phyloP scores from a whole-genome alignment of 1,139 yeast genomes.

The Geotrichum bryndzae region DNA sequence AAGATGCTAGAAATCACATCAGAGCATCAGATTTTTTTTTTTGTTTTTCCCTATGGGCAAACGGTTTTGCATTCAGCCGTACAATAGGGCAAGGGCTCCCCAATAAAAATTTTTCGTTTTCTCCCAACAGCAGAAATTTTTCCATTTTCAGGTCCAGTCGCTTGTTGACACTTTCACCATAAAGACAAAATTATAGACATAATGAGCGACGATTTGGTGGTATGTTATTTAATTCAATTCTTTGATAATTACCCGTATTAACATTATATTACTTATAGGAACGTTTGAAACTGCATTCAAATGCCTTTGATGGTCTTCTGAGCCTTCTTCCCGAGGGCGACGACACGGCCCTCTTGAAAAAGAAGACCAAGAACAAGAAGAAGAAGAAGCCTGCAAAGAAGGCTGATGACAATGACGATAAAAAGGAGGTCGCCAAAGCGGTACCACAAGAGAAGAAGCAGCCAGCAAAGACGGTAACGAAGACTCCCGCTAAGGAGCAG shows the following conservation, averaged over 20 bases:
- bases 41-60: neutral
- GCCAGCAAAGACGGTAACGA: conserved; percentile 15
- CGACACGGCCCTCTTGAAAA: conserved; percentile 81
- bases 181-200: neutral
- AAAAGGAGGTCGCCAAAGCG: conserved; percentile 57
- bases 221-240: conserved; percentile 12
- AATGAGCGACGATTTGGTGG: conserved; percentile 29
- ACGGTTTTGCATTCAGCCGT: neutral
- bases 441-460: conserved; percentile 40
- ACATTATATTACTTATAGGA: conserved; percentile 42
- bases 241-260: neutral
- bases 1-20: neutral
- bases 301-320: conserved; percentile 83
- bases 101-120: conserved; percentile 3
- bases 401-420: conserved; percentile 70
- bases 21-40: too few relatives aligned
- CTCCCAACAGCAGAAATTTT: neutral
- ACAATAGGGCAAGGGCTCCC: neutral
- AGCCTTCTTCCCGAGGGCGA: conserved; percentile 82
- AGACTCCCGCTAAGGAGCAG: conserved; percentile 13
- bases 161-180: neutral
- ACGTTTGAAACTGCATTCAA: conserved; percentile 74
- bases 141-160: neutral
- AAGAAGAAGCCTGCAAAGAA: conserved; percentile 58
- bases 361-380: conserved; percentile 59